phyloP scores from a whole-genome alignment of 495 filamentous ascomycete genomes.

The Lichina pygmaea region DNA sequence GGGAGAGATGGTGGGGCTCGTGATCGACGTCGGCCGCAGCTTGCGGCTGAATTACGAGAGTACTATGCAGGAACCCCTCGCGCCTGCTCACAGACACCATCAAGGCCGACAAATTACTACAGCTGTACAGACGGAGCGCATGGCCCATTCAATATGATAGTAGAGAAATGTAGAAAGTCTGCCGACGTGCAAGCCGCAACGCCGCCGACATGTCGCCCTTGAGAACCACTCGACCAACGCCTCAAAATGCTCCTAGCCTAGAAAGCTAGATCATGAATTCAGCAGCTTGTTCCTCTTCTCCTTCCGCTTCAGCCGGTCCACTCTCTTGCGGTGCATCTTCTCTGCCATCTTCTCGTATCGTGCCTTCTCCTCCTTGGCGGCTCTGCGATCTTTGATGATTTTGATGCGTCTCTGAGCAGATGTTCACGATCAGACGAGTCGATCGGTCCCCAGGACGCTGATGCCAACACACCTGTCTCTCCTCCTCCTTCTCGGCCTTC shows the following conservation, averaged over 20 bases:
- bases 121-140: too few relatives aligned
- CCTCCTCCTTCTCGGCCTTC: constrained; percentile 83
- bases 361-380: constrained; percentile 74
- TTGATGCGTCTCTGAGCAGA: constrained; percentile 38
- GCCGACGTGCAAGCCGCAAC: too few relatives aligned
- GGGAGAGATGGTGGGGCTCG: too few relatives aligned
- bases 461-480: constrained; percentile 35
- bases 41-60: too few relatives aligned
- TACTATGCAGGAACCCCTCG: too few relatives aligned
- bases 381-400: constrained; percentile 56
- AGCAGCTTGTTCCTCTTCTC: constrained; percentile 96
- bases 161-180: too few relatives aligned
- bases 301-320: constrained; percentile 74
- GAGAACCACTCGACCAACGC: neutral
- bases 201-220: neutral
- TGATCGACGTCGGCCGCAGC: too few relatives aligned
- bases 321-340: constrained; percentile 88
- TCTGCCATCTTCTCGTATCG: constrained; percentile 85
- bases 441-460: neutral
- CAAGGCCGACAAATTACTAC: too few relatives aligned
- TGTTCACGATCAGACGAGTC: neutral
- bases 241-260: neutral
- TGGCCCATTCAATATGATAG: too few relatives aligned
- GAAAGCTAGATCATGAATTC: constrained; percentile 36
- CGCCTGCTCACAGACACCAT: too few relatives aligned